A percentile compares a stretch with the other conserved stretches of the same genome.
phyloP scores from a whole-genome alignment of 2,329 filamentous ascomycete genomes.

The Fusarium lyarnte region DNA sequence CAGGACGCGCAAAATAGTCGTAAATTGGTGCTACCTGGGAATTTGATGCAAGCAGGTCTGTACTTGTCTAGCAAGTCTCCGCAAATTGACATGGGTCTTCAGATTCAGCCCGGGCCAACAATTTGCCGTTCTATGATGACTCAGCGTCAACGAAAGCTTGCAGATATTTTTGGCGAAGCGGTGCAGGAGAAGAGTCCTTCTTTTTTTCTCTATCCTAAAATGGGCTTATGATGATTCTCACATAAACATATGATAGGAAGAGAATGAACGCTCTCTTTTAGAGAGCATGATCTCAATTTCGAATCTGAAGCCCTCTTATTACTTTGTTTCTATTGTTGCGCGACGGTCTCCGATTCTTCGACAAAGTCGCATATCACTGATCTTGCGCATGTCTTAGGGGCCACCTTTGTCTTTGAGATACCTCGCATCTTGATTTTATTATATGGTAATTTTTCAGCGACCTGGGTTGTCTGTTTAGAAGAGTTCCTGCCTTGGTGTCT shows the following conservation, averaged over 20 bases:
- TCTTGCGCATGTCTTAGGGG: not conserved
- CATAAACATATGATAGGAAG: constrained; percentile 73
- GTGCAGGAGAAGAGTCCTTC: constrained; percentile 33
- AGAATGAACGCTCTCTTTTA: constrained; percentile 67
- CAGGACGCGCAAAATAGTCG: not conserved
- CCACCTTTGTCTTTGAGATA: not conserved
- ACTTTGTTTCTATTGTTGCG: constrained; percentile 1
- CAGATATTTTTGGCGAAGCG: constrained; percentile 33
- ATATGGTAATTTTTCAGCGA: not conserved
- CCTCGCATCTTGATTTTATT: too few species aligned
- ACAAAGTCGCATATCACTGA: not conserved
- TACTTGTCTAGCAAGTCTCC: constrained; percentile 21
- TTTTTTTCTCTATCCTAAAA: constrained; percentile 47
- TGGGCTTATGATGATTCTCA: constrained; percentile 70
- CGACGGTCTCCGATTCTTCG: not conserved
- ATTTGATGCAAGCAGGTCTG: constrained; percentile 26
- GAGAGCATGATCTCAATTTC: constrained; percentile 70
- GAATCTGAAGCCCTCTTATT: constrained; percentile 65
- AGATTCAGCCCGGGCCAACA: constrained; percentile 34
- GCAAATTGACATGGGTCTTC: constrained; percentile 8
- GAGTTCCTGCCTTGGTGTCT: not conserved
- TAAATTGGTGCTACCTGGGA: constrained; percentile 18
- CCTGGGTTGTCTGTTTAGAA: not conserved
- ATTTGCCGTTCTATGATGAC: constrained; percentile 40
- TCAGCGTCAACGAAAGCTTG: constrained; percentile 34